These are phyloP conservation scores for Beauveria scarabaeidicola DNA, from an alignment of 2,329 filamentous ascomycete genomes.

Conservation along the genomic window DNA sequence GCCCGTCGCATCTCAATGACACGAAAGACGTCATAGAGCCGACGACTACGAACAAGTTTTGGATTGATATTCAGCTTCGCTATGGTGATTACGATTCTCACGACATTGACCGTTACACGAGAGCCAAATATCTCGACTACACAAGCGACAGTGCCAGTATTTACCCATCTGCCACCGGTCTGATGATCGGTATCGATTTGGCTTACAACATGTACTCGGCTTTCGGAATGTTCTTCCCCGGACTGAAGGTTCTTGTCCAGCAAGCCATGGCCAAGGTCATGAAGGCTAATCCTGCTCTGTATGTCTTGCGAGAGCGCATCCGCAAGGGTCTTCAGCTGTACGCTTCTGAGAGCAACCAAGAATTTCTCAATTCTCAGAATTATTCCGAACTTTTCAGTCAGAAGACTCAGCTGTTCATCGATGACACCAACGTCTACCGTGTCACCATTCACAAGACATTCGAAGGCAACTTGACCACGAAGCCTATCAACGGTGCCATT, in stretches of 20 bases:
- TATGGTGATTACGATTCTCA: constrained; percentile 99
- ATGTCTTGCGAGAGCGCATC: constrained; percentile 94
- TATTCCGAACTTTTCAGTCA: constrained; percentile 99
- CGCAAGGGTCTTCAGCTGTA: constrained; percentile 97
- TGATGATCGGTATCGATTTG: constrained; percentile 96
- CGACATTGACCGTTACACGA: constrained; percentile 94
- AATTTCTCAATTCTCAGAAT: constrained; percentile 98
- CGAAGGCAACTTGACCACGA: constrained; percentile 96
- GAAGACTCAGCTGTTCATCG: constrained; percentile 97
- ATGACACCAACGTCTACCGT: constrained; percentile 98
- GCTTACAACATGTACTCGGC: constrained; percentile 98
- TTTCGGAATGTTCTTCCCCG: constrained; percentile 97
- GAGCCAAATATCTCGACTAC: constrained; percentile 97
- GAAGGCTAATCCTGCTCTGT: constrained; percentile 96
- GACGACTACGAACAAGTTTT: constrained; percentile 97
- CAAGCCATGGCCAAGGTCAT: constrained; percentile 99
- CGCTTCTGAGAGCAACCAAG: constrained; percentile 96
- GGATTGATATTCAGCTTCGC: constrained; percentile 91
- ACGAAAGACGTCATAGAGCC: constrained; percentile 92
- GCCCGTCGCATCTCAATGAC: constrained; percentile 87
- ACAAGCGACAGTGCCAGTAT: constrained; percentile 98
- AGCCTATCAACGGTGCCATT: constrained; percentile 98
- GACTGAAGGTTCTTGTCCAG: constrained; percentile 88
- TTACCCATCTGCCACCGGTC: constrained; percentile 89
- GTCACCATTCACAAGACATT: constrained; percentile 99